Percentiles rank a stretch among this genome's conserved stretches.
Conservation (phyloP, 345 rosid genomes). For the Microcos paniculata region DNA sequence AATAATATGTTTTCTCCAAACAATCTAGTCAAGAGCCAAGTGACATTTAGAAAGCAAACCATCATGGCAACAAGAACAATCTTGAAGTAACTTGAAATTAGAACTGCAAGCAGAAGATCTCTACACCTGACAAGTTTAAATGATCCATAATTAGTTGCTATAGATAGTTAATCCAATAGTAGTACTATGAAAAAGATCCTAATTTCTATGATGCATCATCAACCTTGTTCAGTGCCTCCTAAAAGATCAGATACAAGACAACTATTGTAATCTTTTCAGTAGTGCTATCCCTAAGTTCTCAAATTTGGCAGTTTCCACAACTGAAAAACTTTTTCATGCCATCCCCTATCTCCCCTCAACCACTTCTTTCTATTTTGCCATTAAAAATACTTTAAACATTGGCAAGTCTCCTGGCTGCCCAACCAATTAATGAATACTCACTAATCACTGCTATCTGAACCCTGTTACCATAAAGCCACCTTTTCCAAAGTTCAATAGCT, state of each 20-base stretch:
- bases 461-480: background rate
- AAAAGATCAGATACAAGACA: background rate
- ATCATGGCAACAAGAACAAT: slow-evolving; percentile 61
- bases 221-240: background rate
- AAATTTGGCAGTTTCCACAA: background rate
- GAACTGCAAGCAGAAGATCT: slow-evolving; percentile 50
- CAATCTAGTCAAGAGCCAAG: background rate
- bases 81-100: slow-evolving; percentile 82
- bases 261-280: background rate
- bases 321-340: background rate
- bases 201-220: background rate
- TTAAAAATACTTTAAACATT: background rate
- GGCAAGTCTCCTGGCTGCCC: background rate
- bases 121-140: slow-evolving; percentile 33
- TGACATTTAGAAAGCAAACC: slow-evolving; percentile 41
- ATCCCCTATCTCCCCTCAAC: background rate
- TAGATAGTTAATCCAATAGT: background rate
- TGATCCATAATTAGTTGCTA: background rate
- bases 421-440: background rate
- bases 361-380: background rate
- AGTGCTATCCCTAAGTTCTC: background rate
- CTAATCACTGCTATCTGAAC: background rate
- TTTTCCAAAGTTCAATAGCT: background rate
- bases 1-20: background rate
- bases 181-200: background rate